Conservation (phyloP, 768 basidiomycete species). For the Guyanaporus albipodus region DNA sequence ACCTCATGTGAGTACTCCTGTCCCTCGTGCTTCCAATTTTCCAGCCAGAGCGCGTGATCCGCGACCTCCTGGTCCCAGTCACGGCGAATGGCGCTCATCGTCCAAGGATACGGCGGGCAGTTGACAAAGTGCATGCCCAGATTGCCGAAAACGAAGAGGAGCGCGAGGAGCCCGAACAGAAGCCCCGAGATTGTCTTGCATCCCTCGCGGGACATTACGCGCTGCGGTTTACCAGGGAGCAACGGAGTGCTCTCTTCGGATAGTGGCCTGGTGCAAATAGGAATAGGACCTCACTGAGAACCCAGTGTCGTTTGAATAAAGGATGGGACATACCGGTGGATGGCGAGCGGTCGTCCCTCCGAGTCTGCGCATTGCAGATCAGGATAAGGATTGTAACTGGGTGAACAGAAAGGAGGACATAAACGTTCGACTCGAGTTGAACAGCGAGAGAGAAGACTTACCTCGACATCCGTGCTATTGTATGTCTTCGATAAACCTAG, state of each 20-base stretch:
- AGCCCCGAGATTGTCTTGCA: background rate
- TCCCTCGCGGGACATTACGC: background rate
- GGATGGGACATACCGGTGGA: too few species aligned
- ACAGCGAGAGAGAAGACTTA: too few species aligned
- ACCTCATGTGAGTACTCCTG: background rate
- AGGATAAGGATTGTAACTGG: too few species aligned
- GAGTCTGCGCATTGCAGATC: too few species aligned
- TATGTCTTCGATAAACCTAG: background rate
- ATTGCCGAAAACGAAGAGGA: background rate
- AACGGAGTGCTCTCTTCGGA: constrained; percentile 7
- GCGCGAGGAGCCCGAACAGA: background rate
- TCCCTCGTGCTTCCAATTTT: constrained; percentile 9
- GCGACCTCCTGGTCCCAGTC: constrained; percentile 7
- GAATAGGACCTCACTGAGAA: too few species aligned
- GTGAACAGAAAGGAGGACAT: too few species aligned
- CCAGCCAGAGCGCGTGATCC: background rate
- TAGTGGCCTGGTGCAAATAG: background rate
- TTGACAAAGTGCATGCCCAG: constrained; percentile 2
- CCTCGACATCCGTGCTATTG: too few species aligned
- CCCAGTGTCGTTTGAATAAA: too few species aligned
- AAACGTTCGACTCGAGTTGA: background rate
- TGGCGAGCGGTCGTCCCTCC: too few species aligned
- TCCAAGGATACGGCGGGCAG: constrained; percentile 11
- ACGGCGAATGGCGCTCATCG: constrained; percentile 7
- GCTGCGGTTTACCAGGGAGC: constrained; percentile 1